These are phyloP conservation scores for Colletotrichum somersetense DNA, from an alignment of 2,329 filamentous ascomycete species.

Conservation along the genomic window DNA sequence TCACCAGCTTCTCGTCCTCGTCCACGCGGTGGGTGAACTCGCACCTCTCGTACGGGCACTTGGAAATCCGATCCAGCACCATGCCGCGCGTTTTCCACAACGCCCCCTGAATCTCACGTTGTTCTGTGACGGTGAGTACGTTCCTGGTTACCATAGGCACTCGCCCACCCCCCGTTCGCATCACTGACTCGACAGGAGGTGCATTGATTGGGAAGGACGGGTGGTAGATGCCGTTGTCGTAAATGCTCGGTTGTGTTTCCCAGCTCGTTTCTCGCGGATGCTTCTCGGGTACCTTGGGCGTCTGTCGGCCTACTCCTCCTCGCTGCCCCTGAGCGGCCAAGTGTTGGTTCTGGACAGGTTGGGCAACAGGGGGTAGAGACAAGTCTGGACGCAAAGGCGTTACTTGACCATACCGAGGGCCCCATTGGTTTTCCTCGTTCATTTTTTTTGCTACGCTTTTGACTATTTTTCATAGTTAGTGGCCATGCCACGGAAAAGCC, in stretches of 20 bases:
- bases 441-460: not conserved
- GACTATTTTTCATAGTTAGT: slow-evolving; percentile 15
- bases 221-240: slow-evolving; percentile 45
- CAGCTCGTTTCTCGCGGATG: slow-evolving; percentile 44
- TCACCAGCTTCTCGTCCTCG: slow-evolving; percentile 49
- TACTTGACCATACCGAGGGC: slow-evolving; percentile 43
- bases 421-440: slow-evolving; percentile 40
- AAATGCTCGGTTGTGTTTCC: slow-evolving; percentile 47
- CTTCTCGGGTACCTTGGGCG: not conserved
- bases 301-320: not conserved
- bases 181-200: slow-evolving; percentile 52
- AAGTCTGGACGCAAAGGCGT: slow-evolving; percentile 22
- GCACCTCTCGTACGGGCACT: slow-evolving; percentile 57
- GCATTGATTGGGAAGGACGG: slow-evolving; percentile 53
- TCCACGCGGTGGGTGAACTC: slow-evolving; percentile 49
- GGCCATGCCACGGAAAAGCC: not conserved
- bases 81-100: slow-evolving; percentile 52
- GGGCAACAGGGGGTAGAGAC: slow-evolving; percentile 10
- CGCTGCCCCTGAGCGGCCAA: not conserved
- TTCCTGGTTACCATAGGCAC: slow-evolving; percentile 54
- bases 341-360: not conserved
- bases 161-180: slow-evolving; percentile 50
- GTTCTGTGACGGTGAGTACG: slow-evolving; percentile 57
- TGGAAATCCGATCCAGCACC: slow-evolving; percentile 50
- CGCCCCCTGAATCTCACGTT: slow-evolving; percentile 52